Conservation (phyloP, 805 yeast genomes). For the Candida broadrunensis region DNA sequence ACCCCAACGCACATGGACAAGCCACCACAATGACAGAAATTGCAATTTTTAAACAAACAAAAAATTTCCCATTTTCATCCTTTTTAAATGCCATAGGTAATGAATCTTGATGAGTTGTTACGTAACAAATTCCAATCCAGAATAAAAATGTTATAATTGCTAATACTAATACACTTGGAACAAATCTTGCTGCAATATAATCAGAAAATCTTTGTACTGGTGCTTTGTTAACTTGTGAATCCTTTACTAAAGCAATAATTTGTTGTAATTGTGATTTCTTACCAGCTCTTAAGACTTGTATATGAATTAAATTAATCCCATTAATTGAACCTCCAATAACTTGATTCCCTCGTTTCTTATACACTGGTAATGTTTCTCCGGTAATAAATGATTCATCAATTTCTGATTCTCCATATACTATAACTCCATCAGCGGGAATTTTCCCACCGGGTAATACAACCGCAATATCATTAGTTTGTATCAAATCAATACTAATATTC, state of each 20-base stretch:
- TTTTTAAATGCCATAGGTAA: constrained; percentile 49
- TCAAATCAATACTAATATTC: constrained; percentile 65
- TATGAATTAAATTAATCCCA: constrained; percentile 67
- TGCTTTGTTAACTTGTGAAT: constrained; percentile 85
- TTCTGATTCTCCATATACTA: constrained; percentile 75
- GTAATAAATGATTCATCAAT: constrained; percentile 88
- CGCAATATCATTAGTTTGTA: constrained; percentile 76
- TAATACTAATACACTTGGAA: constrained; percentile 65
- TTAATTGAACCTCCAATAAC: constrained; percentile 93
- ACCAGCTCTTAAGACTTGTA: constrained; percentile 71
- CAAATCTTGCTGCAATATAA: constrained; percentile 78
- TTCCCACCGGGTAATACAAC: constrained; percentile 81
- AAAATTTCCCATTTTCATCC: constrained; percentile 53
- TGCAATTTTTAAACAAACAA: constrained; percentile 71
- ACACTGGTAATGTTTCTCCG: constrained; percentile 83
- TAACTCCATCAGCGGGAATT: constrained; percentile 88
- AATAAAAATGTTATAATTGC: constrained; percentile 59
- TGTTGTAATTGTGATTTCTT: constrained; percentile 83
- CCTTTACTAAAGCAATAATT: constrained; percentile 80
- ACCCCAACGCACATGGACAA: constrained; percentile 96
- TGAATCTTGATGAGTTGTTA: constrained; percentile 9
- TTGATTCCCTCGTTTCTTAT: constrained; percentile 54
- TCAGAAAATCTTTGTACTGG: constrained; percentile 93
- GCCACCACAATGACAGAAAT: constrained; percentile 96
- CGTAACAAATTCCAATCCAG: constrained; percentile 35